These are phyloP conservation scores for Ophiostoma ulmi DNA, from an alignment of 2,329 filamentous ascomycete genomes.

Conservation along the genomic window DNA sequence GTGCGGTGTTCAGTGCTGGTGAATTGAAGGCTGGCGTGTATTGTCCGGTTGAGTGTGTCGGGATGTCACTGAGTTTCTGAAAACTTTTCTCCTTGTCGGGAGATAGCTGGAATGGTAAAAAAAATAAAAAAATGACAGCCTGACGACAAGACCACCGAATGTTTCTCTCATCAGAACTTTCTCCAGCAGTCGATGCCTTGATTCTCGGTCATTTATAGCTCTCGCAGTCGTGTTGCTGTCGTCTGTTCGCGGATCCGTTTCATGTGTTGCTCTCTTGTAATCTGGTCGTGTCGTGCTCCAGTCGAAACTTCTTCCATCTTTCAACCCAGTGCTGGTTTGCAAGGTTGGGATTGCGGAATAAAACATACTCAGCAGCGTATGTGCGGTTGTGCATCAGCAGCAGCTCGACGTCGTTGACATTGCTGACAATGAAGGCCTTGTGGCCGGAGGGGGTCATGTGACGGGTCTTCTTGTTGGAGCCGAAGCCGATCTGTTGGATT, in stretches of 20 bases:
- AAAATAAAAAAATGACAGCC: not conserved
- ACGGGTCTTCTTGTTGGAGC: slow-evolving; percentile 98
- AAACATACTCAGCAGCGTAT: slow-evolving; percentile 92
- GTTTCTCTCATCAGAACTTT: not conserved
- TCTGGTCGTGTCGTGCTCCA: not conserved
- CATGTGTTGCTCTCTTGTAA: not conserved
- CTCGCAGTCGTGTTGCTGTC: not conserved
- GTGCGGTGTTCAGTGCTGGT: not conserved
- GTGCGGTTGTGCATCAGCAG: slow-evolving; percentile 99
- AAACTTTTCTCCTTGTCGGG: not conserved
- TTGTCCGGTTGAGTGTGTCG: not conserved
- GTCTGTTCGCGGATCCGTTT: not conserved
- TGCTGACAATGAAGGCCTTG: slow-evolving; percentile 99
- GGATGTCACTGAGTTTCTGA: not conserved
- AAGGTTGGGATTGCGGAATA: not conserved
- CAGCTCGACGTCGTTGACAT: slow-evolving; percentile 90
- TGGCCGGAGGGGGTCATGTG: slow-evolving; percentile 99
- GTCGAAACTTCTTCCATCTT: slow-evolving; percentile 11
- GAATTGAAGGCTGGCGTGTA: not conserved
- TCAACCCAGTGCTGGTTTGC: not conserved
- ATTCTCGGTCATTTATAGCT: not conserved
- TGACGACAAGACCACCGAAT: not conserved
- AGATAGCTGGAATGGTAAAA: not conserved
- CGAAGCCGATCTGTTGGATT: slow-evolving; percentile 81
- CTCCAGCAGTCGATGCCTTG: not conserved